phyloP scores from a whole-genome alignment of 1,139 yeast genomes.

The Saccharomyces hybrid region DNA sequence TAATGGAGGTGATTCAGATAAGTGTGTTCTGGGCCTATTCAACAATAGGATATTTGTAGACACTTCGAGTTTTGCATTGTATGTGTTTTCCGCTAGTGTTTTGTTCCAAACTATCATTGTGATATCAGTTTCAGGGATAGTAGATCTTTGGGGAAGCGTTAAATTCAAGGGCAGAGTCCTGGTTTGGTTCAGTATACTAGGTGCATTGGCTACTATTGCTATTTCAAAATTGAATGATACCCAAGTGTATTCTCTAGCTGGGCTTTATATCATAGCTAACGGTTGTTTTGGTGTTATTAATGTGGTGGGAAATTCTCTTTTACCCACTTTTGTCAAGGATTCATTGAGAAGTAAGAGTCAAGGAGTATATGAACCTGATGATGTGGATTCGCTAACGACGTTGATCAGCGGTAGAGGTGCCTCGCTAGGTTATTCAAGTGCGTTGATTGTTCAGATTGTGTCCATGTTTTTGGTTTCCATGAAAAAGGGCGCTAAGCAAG shows the following conservation, averaged over 20 bases:
- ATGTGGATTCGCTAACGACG: constrained; percentile 35
- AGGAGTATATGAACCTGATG: constrained; percentile 3
- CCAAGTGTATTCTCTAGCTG: constrained; percentile 48
- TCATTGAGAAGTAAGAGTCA: constrained; percentile 12
- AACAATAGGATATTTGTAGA: constrained; percentile 37
- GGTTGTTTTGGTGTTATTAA: constrained; percentile 66
- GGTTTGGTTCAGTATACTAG: constrained; percentile 47
- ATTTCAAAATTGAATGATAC: constrained; percentile 38
- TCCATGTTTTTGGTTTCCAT: constrained; percentile 45
- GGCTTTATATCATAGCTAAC: constrained; percentile 52
- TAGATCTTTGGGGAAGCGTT: constrained; percentile 45
- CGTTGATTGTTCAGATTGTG: constrained; percentile 50
- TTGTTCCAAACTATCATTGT: constrained; percentile 57
- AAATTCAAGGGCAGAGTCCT: constrained; percentile 34
- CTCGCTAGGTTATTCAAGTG: constrained; percentile 58
- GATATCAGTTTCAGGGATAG: constrained; percentile 64
- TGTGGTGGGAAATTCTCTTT: constrained; percentile 63
- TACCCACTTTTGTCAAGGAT: constrained; percentile 46
- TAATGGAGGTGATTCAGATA: constrained; percentile 13
- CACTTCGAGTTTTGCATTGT: constrained; percentile 60
- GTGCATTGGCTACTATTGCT: constrained; percentile 44
- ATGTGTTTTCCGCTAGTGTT: constrained; percentile 60
- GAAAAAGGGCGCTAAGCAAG: constrained; percentile 36
- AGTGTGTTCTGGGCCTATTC: constrained; percentile 38
- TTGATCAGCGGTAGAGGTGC: constrained; percentile 58